These are phyloP conservation scores for Trichoderma asperelloides DNA, from an alignment of 495 filamentous ascomycete genomes.

Conservation along the genomic window DNA sequence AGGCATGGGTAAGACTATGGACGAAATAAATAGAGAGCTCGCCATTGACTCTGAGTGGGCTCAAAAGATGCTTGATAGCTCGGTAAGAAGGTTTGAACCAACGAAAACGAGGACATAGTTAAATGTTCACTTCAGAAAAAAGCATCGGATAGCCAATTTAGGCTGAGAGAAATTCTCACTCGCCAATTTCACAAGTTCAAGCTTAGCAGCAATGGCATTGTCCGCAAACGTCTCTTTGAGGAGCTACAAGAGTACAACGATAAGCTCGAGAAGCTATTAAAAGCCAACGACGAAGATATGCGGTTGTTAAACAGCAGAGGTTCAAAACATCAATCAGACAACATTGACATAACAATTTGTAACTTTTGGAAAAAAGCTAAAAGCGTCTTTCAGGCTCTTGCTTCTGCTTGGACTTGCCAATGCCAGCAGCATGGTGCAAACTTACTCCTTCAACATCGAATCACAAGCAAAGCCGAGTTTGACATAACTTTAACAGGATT, in stretches of 20 bases:
- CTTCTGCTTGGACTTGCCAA: constrained; percentile 21
- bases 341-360: constrained; percentile 12
- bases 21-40: constrained; percentile 9
- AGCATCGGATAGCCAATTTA: neutral
- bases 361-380: constrained; percentile 21
- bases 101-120: neutral
- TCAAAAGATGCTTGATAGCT: neutral
- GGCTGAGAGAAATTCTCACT: constrained; percentile 4
- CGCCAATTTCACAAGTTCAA: constrained; percentile 19
- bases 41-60: neutral
- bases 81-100: neutral
- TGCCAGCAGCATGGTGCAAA: constrained; percentile 24
- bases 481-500: constrained; percentile 15
- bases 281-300: constrained; percentile 16
- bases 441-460: constrained; percentile 25
- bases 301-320: constrained; percentile 5
- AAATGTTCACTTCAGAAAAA: neutral
- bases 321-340: neutral
- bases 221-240: constrained; percentile 17
- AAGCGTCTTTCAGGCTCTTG: constrained; percentile 16
- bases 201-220: constrained; percentile 15
- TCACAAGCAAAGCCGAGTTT: constrained; percentile 17
- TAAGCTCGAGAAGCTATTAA: constrained; percentile 18
- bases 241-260: constrained; percentile 17
- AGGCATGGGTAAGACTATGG: neutral